Conservation (phyloP, 2,329 filamentous ascomycete species). For the Stromatinia cepivora region DNA sequence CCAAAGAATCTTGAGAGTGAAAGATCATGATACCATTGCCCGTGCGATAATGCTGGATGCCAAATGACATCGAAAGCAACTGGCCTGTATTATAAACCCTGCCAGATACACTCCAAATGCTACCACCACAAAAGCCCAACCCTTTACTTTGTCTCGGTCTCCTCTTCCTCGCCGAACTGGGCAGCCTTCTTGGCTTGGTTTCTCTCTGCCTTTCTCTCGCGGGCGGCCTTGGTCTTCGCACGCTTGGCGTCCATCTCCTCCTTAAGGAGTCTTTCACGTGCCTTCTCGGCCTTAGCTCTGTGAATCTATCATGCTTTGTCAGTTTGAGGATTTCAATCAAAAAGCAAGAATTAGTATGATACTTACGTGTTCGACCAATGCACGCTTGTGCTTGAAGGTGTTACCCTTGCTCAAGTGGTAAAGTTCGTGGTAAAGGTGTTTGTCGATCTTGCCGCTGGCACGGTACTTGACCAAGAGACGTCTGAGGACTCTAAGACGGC, state of each 20-base stretch:
- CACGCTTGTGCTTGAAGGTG: slow-evolving; percentile 99
- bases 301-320: slow-evolving; percentile 69
- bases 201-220: slow-evolving; percentile 97
- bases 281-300: slow-evolving; percentile 99
- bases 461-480: slow-evolving; percentile 99
- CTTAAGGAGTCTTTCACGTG: slow-evolving; percentile 92
- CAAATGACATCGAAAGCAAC: slow-evolving; percentile 40
- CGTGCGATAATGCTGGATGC: slow-evolving; percentile 42
- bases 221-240: slow-evolving; percentile 99
- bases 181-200: slow-evolving; percentile 86
- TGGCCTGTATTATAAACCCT: slow-evolving; percentile 40
- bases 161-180: slow-evolving; percentile 70
- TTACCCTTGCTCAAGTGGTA: slow-evolving; percentile 99
- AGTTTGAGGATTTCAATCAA: slow-evolving; percentile 18
- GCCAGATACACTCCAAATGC: slow-evolving; percentile 41
- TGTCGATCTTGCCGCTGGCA: slow-evolving; percentile 99
- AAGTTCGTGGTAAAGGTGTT: slow-evolving; percentile 99
- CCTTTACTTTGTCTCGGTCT: slow-evolving; percentile 42
- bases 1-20: slow-evolving; percentile 24
- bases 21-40: slow-evolving; percentile 42
- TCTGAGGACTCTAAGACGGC: slow-evolving; percentile 97
- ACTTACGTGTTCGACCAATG: slow-evolving; percentile 99
- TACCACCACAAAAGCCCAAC: slow-evolving; percentile 37
- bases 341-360: slow-evolving; percentile 22
- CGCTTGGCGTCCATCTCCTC: slow-evolving; percentile 99